Evolutionary conservation across 345 rosid species (phyloP).

Genomic region (Citrus unshiu): DNA sequence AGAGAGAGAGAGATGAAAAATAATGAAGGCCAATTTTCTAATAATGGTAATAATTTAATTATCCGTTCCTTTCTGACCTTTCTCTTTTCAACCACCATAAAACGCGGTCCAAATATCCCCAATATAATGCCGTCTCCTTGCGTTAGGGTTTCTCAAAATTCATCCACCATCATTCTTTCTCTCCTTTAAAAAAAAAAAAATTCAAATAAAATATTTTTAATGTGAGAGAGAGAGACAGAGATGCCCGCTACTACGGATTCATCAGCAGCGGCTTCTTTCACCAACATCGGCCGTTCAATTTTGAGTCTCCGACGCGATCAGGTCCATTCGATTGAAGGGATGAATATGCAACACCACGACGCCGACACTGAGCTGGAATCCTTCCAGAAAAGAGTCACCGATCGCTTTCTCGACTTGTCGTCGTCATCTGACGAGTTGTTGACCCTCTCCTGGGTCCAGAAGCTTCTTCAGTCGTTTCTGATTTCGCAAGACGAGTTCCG

Average conservation of each 20-base stretch:
- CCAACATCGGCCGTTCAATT: slow-evolving; percentile 37
- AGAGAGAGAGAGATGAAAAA: neutral
- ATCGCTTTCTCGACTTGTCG: slow-evolving; percentile 26
- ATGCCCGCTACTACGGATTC: slow-evolving; percentile 65
- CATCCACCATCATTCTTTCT: neutral
- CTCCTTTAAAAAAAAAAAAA: neutral
- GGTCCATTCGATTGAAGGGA: slow-evolving; percentile 26
- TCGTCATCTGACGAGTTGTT: slow-evolving; percentile 31
- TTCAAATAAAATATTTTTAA: neutral
- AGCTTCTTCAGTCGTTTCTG: slow-evolving; percentile 40
- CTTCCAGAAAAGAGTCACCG: slow-evolving; percentile 31
- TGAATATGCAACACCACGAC: neutral
- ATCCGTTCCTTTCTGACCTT: neutral
- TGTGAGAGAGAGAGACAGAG: slow-evolving; percentile 22
- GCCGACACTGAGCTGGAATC: slow-evolving; percentile 23
- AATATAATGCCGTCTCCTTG: slow-evolving; percentile 15
- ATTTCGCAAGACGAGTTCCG: slow-evolving; percentile 40
- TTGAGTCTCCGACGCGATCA: slow-evolving; percentile 51
- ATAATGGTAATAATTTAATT: slow-evolving; percentile 2
- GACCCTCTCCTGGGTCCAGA: slow-evolving; percentile 38
- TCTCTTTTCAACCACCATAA: slow-evolving; percentile 13
- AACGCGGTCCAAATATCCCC: slow-evolving; percentile 33
- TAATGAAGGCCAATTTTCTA: neutral
- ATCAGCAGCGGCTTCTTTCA: neutral
- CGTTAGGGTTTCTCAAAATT: slow-evolving; percentile 23